Evolutionary conservation across 2,329 filamentous ascomycete genomes (phyloP), one percentile per base, ranked within the genome.

Genomic region (Tolypocladium ophioglossoides): DNA sequence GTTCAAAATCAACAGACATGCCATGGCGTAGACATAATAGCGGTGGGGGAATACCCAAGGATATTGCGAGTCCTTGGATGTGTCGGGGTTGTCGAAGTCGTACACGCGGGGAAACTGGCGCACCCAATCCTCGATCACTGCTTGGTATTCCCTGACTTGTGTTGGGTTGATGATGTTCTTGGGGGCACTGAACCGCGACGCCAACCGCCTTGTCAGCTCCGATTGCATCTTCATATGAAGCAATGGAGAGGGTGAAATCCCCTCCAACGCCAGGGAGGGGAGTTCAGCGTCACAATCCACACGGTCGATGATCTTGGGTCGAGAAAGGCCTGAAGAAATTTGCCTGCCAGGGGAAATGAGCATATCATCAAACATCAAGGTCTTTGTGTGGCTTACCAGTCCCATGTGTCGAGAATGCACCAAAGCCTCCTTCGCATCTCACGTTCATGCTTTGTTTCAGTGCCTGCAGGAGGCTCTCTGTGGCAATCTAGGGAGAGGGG

Each of bases 11-110:
- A 75, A 71, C 59, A 78, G 68, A 38, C 74, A 72, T 18, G 71
- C 70, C 58, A 73, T 70, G 32, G 69, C 69, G 53, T 75, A 72
- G 3, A 77, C 57, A 56, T 77, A 74, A 41, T 66, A 67, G n/a
- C 76, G 72, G 44, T 78, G 75, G n/a, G 72, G 68, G 8, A 69
- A 63, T n/a, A 76, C 66, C 59, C 74, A 75, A 0, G 67, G 63
- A 52, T 74, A 63, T 12, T 63, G 55, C 1, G 63, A 56, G 54
- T 78, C 76, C 32, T 70, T 66, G 1, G 65, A 70, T 0, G 61
- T 68, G 56, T 78, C 73, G 0, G 75, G 68, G 41, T 70, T 58
- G 4, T 65, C 62, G 34, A 74, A 57, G 22, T 65, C 62, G 55
- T 73, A 77, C 1, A 72, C 64, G 1, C 68, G 61, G 0, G 74